A percentile compares a stretch with the other conserved stretches of the same genome.
Conservation (phyloP, 805 yeast species). For the Metschnikowia lunata region DNA sequence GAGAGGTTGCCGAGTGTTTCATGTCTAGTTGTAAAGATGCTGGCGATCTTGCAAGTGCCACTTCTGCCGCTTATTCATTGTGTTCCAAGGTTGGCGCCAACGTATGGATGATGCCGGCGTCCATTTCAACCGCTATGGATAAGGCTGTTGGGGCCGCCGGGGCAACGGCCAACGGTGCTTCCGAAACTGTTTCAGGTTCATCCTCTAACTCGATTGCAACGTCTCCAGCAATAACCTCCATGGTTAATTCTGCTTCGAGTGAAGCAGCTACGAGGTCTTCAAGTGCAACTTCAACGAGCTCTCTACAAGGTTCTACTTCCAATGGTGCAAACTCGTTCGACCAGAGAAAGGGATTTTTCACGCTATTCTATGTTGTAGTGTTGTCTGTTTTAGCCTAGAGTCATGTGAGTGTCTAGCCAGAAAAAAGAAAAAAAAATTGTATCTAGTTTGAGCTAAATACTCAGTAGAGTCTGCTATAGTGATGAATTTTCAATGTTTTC, state of each 20-base stretch:
- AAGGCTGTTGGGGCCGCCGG: slow-evolving; percentile 20
- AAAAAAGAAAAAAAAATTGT: too few relatives aligned
- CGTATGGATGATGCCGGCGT: slow-evolving; percentile 44
- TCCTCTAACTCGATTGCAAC: background rate
- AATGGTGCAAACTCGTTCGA: background rate
- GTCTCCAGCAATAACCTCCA: slow-evolving; percentile 5
- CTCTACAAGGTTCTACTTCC: slow-evolving; percentile 2
- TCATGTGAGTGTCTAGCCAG: too few relatives aligned
- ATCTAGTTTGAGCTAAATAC: too few relatives aligned
- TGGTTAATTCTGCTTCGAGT: background rate
- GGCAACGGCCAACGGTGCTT: background rate
- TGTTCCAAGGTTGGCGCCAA: slow-evolving; percentile 41
- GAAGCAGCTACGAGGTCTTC: background rate
- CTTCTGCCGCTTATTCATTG: slow-evolving; percentile 39
- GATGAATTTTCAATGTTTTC: too few relatives aligned
- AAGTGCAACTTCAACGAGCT: background rate
- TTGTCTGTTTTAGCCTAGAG: slow-evolving; percentile 2
- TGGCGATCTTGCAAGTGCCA: slow-evolving; percentile 32
- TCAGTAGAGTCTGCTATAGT: too few relatives aligned
- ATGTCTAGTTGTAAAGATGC: slow-evolving; percentile 34
- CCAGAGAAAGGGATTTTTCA: background rate
- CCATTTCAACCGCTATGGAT: slow-evolving; percentile 28
- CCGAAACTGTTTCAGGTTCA: slow-evolving; percentile 1
- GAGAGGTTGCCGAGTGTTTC: slow-evolving; percentile 40
- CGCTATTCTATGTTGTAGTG: slow-evolving; percentile 1